phyloP scores from a whole-genome alignment of 1,284 basidiomycete genomes.

The Puccinia novopanici region DNA sequence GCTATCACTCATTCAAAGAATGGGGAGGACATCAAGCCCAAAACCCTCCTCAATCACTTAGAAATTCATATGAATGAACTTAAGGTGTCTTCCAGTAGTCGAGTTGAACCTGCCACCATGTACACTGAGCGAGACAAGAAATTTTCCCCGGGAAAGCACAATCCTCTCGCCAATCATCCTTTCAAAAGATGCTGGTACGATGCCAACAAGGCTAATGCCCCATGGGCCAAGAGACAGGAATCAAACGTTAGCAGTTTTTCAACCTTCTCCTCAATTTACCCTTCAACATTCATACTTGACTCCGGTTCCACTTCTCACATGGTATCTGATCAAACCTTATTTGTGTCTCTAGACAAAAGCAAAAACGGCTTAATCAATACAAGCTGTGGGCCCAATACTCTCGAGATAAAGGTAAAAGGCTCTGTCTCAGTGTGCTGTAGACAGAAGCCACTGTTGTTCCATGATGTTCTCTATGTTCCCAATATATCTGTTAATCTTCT shows the following conservation, averaged over 20 bases:
- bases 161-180: not conserved
- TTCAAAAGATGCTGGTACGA: not conserved
- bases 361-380: slow-evolving; percentile 12
- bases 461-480: slow-evolving; percentile 4
- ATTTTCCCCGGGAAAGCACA: not conserved
- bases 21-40: not conserved
- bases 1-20: slow-evolving; percentile 6
- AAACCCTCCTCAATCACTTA: not conserved
- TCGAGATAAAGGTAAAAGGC: not conserved
- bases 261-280: not conserved
- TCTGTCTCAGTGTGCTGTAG: not conserved
- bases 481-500: not conserved
- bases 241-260: slow-evolving; percentile 1
- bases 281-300: not conserved
- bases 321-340: not conserved
- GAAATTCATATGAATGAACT: not conserved
- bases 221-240: not conserved
- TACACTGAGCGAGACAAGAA: not conserved
- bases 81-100: not conserved
- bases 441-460: not conserved
- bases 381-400: slow-evolving; percentile 8
- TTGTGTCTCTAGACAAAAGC: slow-evolving; percentile 1
- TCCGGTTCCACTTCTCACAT: slow-evolving; percentile 2
- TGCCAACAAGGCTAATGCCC: not conserved
- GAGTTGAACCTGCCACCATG: not conserved